phyloP scores from a whole-genome alignment of 495 filamentous ascomycete genomes.

The Lasiosphaeria hispida region DNA sequence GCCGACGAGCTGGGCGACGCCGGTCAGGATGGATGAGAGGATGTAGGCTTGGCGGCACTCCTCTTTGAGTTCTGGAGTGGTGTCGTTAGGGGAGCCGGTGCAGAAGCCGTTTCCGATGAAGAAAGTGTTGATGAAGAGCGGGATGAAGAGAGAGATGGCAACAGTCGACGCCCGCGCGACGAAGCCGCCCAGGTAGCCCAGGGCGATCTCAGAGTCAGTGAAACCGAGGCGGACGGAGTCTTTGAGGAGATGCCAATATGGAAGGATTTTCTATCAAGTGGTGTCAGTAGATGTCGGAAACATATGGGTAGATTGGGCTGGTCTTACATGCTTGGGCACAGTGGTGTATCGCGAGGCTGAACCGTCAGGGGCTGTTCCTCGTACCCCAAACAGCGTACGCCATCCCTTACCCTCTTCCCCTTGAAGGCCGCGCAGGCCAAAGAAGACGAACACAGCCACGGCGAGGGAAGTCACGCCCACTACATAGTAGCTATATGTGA shows the following conservation, averaged over 20 bases:
- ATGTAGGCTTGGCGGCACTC: slow-evolving; percentile 82
- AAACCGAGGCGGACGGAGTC: slow-evolving; percentile 72
- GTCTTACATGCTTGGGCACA: slow-evolving; percentile 17
- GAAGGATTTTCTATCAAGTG: slow-evolving; percentile 30
- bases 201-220: slow-evolving; percentile 68
- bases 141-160: slow-evolving; percentile 90
- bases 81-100: slow-evolving; percentile 55
- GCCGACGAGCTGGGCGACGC: slow-evolving; percentile 81
- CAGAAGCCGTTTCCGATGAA: slow-evolving; percentile 82
- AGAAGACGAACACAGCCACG: slow-evolving; percentile 69
- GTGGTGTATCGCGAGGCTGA: slow-evolving; percentile 9
- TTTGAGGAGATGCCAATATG: slow-evolving; percentile 53
- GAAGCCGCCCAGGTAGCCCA: slow-evolving; percentile 91
- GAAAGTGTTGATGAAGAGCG: slow-evolving; percentile 84
- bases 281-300: background rate
- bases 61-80: slow-evolving; percentile 67
- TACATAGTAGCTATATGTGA: slow-evolving; percentile 79
- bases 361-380: slow-evolving; percentile 16
- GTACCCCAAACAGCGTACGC: slow-evolving; percentile 47
- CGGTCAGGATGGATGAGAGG: slow-evolving; percentile 79
- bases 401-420: slow-evolving; percentile 77
- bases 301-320: background rate
- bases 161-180: slow-evolving; percentile 95
- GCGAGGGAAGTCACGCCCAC: slow-evolving; percentile 70
- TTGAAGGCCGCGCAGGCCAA: slow-evolving; percentile 74